phyloP scores from a whole-genome alignment of 352 stramenopile genomes.

The Phytophthora constricta region DNA sequence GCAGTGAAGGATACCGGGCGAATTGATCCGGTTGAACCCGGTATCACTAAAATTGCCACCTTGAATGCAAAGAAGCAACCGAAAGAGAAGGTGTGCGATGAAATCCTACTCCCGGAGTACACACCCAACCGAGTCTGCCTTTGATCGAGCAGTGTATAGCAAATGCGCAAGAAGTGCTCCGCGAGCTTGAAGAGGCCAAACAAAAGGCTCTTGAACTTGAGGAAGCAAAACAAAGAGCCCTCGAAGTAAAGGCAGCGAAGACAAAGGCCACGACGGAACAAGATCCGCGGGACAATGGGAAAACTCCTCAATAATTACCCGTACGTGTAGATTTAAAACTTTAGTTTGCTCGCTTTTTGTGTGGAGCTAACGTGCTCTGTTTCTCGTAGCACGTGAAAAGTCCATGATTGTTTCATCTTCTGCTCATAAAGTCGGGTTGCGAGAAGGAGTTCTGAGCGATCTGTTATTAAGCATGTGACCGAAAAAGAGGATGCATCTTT shows the following conservation, averaged over 20 bases:
- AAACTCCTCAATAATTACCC: not conserved
- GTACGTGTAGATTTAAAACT: not conserved
- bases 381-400: not conserved
- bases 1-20: not conserved
- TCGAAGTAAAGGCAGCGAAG: too few relatives aligned
- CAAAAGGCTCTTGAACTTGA: not conserved
- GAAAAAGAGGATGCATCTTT: not conserved
- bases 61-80: not conserved
- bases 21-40: not conserved
- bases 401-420: not conserved
- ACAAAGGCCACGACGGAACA: too few relatives aligned
- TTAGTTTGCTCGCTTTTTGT: slow-evolving; percentile 9
- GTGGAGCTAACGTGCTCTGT: not conserved
- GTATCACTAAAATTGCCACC: not conserved
- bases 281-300: too few relatives aligned
- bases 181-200: slow-evolving; percentile 9
- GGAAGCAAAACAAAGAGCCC: not conserved
- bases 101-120: not conserved
- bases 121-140: not conserved
- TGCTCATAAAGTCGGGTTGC: not conserved
- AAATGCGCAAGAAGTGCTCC: slow-evolving; percentile 22
- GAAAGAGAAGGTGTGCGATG: not conserved
- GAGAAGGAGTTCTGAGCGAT: not conserved
- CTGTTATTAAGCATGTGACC: not conserved
- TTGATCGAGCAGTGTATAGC: slow-evolving; percentile 24